Percentiles rank a stretch among this genome's conserved stretches.
These are phyloP conservation scores for Wilcoxina mikolae DNA, from an alignment of 495 filamentous ascomycete genomes.

Conservation along the genomic window DNA sequence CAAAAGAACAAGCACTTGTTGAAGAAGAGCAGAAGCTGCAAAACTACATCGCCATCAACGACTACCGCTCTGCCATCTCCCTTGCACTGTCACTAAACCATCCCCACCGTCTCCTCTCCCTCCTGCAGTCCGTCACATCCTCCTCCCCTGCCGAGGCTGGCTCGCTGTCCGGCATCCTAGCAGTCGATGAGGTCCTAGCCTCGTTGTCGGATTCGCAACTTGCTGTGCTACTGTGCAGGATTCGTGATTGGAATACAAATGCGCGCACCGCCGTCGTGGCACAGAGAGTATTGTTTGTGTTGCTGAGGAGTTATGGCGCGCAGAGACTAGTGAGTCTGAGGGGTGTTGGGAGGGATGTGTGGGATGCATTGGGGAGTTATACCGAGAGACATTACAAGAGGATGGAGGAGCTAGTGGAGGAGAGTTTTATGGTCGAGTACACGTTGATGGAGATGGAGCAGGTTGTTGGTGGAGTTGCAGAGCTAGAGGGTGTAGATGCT, in stretches of 20 bases:
- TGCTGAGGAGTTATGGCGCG: constrained; percentile 65
- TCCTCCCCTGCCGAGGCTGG: constrained; percentile 43
- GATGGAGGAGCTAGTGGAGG: constrained; percentile 77
- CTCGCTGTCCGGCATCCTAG: constrained; percentile 54
- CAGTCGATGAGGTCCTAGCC: constrained; percentile 72
- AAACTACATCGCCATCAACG: constrained; percentile 72
- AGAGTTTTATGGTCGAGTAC: constrained; percentile 88
- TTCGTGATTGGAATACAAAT: constrained; percentile 95
- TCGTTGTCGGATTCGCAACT: constrained; percentile 71
- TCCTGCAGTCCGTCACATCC: constrained; percentile 68
- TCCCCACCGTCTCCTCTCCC: constrained; percentile 59
- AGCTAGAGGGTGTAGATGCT: no score
- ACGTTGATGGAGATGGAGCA: constrained; percentile 86
- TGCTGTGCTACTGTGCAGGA: constrained; percentile 55
- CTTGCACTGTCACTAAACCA: constrained; percentile 87
- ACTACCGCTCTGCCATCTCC: constrained; percentile 82
- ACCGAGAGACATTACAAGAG: constrained; percentile 82
- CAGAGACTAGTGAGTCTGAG: constrained; percentile 54
- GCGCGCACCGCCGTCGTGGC: constrained; percentile 71
- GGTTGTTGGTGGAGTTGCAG: constrained; percentile 40
- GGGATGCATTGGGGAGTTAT: constrained; percentile 70
- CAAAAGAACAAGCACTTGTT: constrained; percentile 58
- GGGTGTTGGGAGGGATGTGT: constrained; percentile 61
- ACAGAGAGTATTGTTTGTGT: constrained; percentile 65
- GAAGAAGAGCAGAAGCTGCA: constrained; percentile 86